A percentile compares a stretch with the other conserved stretches of the same genome.
phyloP scores from a whole-genome alignment of 2,329 filamentous ascomycete species.

The Colletotrichum zoysiae region DNA sequence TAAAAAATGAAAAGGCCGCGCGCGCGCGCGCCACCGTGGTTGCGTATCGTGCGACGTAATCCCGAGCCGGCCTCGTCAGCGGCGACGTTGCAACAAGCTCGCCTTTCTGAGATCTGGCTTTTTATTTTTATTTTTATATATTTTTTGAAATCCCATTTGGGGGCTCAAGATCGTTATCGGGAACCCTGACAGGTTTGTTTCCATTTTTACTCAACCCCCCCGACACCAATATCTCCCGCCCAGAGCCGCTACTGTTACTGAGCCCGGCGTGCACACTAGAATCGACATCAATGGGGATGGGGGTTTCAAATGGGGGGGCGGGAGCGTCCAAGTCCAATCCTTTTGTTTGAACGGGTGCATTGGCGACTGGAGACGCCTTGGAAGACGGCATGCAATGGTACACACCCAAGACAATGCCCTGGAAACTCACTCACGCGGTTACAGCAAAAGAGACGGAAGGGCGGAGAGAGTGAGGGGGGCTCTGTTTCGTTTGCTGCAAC shows the following conservation, averaged over 20 bases:
- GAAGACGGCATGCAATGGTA: slow-evolving; percentile 23
- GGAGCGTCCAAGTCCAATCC: slow-evolving; percentile 20
- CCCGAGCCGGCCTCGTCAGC: slow-evolving; percentile 14
- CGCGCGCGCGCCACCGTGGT: slow-evolving; percentile 10
- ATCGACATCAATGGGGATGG: neutral
- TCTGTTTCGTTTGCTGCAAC: neutral
- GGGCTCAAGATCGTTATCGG: neutral
- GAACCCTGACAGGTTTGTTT: neutral
- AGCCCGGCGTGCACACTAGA: neutral
- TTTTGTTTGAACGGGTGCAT: slow-evolving; percentile 5
- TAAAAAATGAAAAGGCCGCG: no score
- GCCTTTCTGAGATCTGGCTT: neutral
- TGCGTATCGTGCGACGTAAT: slow-evolving; percentile 1
- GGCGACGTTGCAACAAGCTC: slow-evolving; percentile 30
- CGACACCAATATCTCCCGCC: neutral
- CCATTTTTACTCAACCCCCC: neutral
- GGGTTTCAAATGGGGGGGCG: neutral
- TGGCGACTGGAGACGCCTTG: slow-evolving; percentile 16
- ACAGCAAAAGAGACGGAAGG: neutral
- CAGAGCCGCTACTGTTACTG: neutral
- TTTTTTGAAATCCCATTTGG: slow-evolving; percentile 3
- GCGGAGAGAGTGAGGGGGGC: neutral
- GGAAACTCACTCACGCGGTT: neutral
- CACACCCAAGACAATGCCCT: slow-evolving; percentile 1
- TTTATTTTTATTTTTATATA: no score